Evolutionary conservation across 1,139 yeast genomes (phyloP), one percentile per base, ranked within the genome.

Genomic region (Meyerozyma guilliermondii): DNA sequence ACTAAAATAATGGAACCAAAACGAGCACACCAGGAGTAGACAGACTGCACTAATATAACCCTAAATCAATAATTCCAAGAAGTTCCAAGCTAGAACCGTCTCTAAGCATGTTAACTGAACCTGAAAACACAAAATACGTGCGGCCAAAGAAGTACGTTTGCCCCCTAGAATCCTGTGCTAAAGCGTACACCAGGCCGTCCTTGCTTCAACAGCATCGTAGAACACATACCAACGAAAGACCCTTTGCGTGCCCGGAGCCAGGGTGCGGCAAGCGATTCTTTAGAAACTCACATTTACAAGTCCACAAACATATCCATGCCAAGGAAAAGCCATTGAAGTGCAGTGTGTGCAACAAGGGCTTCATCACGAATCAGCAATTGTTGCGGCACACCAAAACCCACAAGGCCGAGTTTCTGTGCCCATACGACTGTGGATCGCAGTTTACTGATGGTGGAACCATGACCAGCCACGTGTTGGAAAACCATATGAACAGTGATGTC

Each of bases 111-210:
- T 27, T 13, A 6, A 11, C 4, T 13, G 30, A 27, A 4, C n/a
- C 14, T 13, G 20, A 5, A 11, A 29, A 13, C 18, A 13, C 33
- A 13, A 13, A 13, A 8, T 29, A 13, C 16, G 47, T 49, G 10
- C 49, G 66, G 38, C 30, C 38, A 3, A 52, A 51, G 33, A 44
- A 39, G 31, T 48, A 49, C 41, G n/a, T 35, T 7, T 53, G 54
- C 34, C 11, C 43, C 4, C 43, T 43, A 27, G 45, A 46, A 14
- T 52, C 47, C 63, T 30, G 67, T 67, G 26, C 60, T 62, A 47
- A 52, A 40, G 47, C 50, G 7, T 53, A 53, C 31, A 43, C 43
- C 34, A 38, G 55, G 20, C 57, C 57, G 4, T 38, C 47, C 9
- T 49, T 53, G 5, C 48, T 53, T 42, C 50, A 49, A 33, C 57